Percentiles rank a stretch among this genome's conserved stretches.
Conservation (phyloP, 179 eudicot species). For the Drosera spatulata region DNA sequence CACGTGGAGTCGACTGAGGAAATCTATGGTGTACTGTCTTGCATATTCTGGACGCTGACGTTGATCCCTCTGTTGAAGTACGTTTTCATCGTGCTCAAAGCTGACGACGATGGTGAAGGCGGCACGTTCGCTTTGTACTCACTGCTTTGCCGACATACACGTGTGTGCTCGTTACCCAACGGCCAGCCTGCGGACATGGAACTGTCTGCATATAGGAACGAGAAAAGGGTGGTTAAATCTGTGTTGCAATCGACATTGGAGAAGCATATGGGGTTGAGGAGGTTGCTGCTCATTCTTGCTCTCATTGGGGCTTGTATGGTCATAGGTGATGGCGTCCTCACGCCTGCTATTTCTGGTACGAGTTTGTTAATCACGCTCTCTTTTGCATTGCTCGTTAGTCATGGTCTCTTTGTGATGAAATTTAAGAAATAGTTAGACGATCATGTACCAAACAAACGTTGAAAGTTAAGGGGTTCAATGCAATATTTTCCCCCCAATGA, state of each 20-base stretch:
- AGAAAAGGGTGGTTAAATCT: constrained; percentile 15
- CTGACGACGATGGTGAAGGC: constrained; percentile 87
- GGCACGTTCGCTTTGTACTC: constrained; percentile 85
- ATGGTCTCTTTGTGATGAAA: not conserved
- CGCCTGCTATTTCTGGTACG: constrained; percentile 76
- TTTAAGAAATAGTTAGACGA: not conserved
- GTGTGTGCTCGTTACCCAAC: constrained; percentile 61
- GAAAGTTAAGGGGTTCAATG: too few species aligned
- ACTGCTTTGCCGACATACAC: constrained; percentile 61
- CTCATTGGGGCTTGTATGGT: constrained; percentile 87
- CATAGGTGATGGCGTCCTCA: constrained; percentile 72
- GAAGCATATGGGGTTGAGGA: constrained; percentile 48
- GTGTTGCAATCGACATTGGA: constrained; percentile 37
- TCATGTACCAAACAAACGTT: too few species aligned
- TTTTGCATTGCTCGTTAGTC: not conserved
- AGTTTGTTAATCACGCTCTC: not conserved
- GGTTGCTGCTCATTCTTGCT: constrained; percentile 61
- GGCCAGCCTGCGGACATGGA: constrained; percentile 41
- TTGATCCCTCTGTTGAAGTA: constrained; percentile 68
- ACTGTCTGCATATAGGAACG: constrained; percentile 34
- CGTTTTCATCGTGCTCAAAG: constrained; percentile 61
- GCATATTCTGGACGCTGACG: constrained; percentile 74
- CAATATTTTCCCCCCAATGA: too few species aligned
- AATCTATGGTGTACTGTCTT: constrained; percentile 56
- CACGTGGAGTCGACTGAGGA: constrained; percentile 39